Conservation (phyloP, 2,329 filamentous ascomycete genomes). For the Colletotrichum simmondsii region DNA sequence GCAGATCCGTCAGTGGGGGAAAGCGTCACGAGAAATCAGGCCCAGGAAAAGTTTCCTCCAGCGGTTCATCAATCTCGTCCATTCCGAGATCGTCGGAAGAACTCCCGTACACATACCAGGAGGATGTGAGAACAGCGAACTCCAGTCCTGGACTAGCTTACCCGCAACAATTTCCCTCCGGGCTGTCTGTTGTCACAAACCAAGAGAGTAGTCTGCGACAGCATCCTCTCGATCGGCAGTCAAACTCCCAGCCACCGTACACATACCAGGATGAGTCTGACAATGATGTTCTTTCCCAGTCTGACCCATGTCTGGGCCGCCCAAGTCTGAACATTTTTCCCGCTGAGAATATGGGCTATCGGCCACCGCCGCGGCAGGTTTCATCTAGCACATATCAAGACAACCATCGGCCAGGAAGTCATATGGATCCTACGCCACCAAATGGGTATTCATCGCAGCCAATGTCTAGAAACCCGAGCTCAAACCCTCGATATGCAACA, state of each 20-base stretch:
- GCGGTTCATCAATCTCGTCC: not conserved
- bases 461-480: constrained; percentile 59
- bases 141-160: constrained; percentile 43
- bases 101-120: not conserved
- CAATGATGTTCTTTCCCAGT: constrained; percentile 21
- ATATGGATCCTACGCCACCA: constrained; percentile 37
- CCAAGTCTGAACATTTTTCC: constrained; percentile 37
- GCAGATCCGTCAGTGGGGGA: not conserved
- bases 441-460: constrained; percentile 61
- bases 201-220: constrained; percentile 12
- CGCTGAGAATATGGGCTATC: constrained; percentile 25
- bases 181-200: constrained; percentile 29
- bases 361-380: not conserved
- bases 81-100: not conserved
- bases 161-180: constrained; percentile 42
- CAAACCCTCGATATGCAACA: constrained; percentile 27
- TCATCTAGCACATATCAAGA: not conserved
- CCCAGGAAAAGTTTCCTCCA: not conserved
- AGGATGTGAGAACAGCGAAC: constrained; percentile 43
- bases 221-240: constrained; percentile 31
- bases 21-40: not conserved
- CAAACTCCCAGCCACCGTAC: constrained; percentile 20
- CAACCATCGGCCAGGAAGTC: constrained; percentile 34
- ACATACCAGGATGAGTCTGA: not conserved
- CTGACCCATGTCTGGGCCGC: not conserved